Conservation (phyloP, 176 grass and related monocot species). For the Cenchrus purpureus region DNA sequence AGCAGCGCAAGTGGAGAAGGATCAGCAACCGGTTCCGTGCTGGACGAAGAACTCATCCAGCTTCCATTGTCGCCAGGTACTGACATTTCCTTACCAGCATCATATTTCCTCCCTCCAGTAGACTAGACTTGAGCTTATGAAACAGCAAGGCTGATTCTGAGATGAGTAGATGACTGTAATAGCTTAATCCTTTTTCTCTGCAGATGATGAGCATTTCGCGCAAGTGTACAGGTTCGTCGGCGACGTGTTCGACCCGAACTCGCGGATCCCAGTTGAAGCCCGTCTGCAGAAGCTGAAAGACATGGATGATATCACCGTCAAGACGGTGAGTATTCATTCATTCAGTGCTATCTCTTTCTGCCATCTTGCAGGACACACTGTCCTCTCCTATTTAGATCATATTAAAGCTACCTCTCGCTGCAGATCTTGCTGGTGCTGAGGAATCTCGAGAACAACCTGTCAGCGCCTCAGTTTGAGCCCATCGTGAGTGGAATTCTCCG, state of each 20-base stretch:
- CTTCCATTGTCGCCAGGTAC: conserved; percentile 46
- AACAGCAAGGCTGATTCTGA: neutral
- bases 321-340: conserved; percentile 46
- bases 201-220: conserved; percentile 38
- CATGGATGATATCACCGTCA: conserved; percentile 50
- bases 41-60: conserved; percentile 8
- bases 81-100: too few relatives aligned
- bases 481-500: conserved; percentile 38
- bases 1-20: conserved; percentile 15
- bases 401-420: neutral
- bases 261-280: conserved; percentile 37
- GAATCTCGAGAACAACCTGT: conserved; percentile 70
- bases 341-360: neutral
- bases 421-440: conserved; percentile 76
- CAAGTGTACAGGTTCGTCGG: conserved; percentile 79
- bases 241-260: conserved; percentile 74
- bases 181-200: neutral
- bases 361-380: neutral
- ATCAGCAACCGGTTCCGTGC: neutral
- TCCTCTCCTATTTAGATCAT: neutral
- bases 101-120: neutral
- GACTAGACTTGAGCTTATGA: neutral
- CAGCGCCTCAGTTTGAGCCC: conserved; percentile 48
- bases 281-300: conserved; percentile 57
- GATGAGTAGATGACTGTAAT: too few relatives aligned